Base-by-base conservation (phyloP, 345 rosid species). In the Moricandia moricandioides region DNA sequence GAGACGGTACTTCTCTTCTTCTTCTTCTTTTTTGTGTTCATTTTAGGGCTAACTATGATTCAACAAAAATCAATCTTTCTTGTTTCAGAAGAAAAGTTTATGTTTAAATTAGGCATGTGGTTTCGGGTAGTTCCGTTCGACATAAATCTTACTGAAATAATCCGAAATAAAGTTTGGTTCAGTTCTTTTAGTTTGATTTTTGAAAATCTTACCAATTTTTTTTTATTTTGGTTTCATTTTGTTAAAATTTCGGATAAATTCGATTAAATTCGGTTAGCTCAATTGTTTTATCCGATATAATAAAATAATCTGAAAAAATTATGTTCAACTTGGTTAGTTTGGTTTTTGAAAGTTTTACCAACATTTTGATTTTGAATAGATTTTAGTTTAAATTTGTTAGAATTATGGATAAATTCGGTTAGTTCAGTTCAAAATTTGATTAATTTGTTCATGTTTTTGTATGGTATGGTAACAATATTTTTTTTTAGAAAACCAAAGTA, bases 1-100 rank as follows among this genome's bases (percentile, higher is more conserved):
- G 80, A 85, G 97, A 47, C 17, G 82, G 82, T 79, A 79, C 3
- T 7, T 30, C 3, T 3, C 4, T 16, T 49, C 14, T 7, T 3
- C 4, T 16, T 49, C 14, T 21, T 9, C 1, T 6, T 57, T 29
- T 37, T 57, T 29, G 7, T 47, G 52, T n/a, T 34, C 73, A 11
- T 67, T 67, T 65, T 47, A 47, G 39, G 27, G 12, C 27, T 39
- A 39, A 59, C 40, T 59, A 30, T n/a, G 39, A 30, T 16, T 47
- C 52, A 47, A n/a, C 17, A n/a, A 47, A 47, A 3, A 47, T n/a
- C 18, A 16, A 49, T 49, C 55, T 49, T 7, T 16, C 17, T 29
- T 60, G 16, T 8, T 30, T 60, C 11, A 31, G 43, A 31, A 14
- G 43, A 11, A 33, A 35, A 6, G 31, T 24, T 62, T 18, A 8